phyloP scores from a whole-genome alignment of 441 rosid species.

The Viola pubescens region DNA sequence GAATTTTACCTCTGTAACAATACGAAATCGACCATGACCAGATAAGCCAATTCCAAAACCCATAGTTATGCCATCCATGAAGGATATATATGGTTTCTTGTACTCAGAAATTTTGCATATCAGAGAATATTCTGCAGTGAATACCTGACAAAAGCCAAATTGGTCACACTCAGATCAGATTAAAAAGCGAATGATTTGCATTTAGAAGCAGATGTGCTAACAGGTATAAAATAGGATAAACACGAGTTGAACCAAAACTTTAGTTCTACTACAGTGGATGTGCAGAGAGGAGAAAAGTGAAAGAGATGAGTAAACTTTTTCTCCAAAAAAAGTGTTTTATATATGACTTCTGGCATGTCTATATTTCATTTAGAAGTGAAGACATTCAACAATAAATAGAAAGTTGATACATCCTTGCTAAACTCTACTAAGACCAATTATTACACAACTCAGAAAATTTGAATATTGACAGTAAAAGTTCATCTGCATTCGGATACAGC shows the following conservation, averaged over 20 bases:
- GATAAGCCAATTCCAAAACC: constrained; percentile 92
- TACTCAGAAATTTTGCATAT: constrained; percentile 83
- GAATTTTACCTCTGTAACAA: constrained; percentile 74
- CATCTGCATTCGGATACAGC: no score
- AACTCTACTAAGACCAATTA: no score
- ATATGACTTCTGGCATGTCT: no score
- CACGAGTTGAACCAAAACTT: background rate
- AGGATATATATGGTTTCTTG: constrained; percentile 74
- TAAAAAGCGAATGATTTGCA: background rate
- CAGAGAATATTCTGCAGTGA: constrained; percentile 78
- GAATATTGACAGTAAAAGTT: no score
- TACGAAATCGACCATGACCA: constrained; percentile 81
- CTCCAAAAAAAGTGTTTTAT: background rate
- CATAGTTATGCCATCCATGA: constrained; percentile 96
- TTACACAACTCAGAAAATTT: no score
- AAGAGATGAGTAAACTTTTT: background rate
- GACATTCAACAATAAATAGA: background rate
- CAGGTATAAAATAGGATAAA: background rate
- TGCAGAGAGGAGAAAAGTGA: background rate
- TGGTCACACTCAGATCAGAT: background rate
- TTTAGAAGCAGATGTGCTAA: background rate
- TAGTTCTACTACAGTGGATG: background rate
- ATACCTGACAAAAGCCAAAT: constrained; percentile 43
- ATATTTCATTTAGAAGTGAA: background rate
- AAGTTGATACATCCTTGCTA: no score